phyloP scores from a whole-genome alignment of 371 early-diverging fungal species.

The Parasitella parasitica region DNA sequence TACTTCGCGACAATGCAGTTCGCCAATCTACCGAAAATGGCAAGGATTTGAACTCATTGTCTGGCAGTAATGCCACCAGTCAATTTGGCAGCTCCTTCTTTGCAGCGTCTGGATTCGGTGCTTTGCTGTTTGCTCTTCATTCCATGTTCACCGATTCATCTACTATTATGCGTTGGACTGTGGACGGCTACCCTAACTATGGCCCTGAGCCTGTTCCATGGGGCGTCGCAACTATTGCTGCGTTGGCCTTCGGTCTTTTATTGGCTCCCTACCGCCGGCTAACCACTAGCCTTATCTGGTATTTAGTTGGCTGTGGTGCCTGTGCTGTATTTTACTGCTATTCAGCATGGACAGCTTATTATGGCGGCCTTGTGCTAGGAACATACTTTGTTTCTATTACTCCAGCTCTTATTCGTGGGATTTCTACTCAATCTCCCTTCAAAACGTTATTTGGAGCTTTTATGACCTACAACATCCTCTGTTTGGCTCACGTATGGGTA shows the following conservation, averaged over 20 bases:
- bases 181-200: constrained; percentile 74
- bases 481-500: constrained; percentile 76
- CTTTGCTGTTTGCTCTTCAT: constrained; percentile 70
- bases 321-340: constrained; percentile 59
- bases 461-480: constrained; percentile 67
- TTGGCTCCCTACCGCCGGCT: constrained; percentile 60
- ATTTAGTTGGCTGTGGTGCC: constrained; percentile 50
- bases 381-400: constrained; percentile 62
- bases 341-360: constrained; percentile 66
- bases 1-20: constrained; percentile 41
- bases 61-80: background rate
- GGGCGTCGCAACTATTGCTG: constrained; percentile 67
- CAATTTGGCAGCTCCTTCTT: constrained; percentile 44
- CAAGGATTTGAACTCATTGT: background rate
- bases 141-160: constrained; percentile 76
- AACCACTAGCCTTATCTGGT: constrained; percentile 61
- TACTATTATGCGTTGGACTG: constrained; percentile 73
- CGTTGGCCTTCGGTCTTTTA: constrained; percentile 57
- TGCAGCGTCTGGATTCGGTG: constrained; percentile 66
- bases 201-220: constrained; percentile 79
- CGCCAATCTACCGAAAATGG: constrained; percentile 1
- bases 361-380: constrained; percentile 66
- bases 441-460: constrained; percentile 63
- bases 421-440: constrained; percentile 64
- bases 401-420: constrained; percentile 58